These are phyloP conservation scores for Aspergillus candidus DNA, from an alignment of 2,329 filamentous ascomycete species.

Conservation along the genomic window DNA sequence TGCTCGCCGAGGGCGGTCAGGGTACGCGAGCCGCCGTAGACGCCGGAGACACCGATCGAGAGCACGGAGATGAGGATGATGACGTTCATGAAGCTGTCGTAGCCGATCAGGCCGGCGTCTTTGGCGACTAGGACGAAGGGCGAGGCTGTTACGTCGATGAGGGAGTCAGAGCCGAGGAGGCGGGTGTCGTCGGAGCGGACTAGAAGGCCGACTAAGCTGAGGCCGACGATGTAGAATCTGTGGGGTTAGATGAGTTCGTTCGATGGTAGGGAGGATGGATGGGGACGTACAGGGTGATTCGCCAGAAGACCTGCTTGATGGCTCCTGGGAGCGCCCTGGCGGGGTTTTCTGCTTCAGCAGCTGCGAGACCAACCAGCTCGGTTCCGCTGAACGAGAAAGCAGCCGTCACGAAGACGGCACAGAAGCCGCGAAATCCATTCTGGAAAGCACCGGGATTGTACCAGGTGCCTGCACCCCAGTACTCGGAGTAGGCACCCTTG, in stretches of 20 bases:
- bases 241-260: neutral
- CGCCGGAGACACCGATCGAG: constrained; percentile 54
- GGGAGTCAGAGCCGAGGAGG: constrained; percentile 36
- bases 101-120: constrained; percentile 53
- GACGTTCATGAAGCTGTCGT: constrained; percentile 62
- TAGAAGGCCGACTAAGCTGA: constrained; percentile 43
- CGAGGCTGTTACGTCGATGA: constrained; percentile 43
- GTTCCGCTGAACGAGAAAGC: constrained; percentile 55
- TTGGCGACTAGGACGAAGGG: constrained; percentile 63
- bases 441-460: constrained; percentile 38
- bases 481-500: constrained; percentile 35
- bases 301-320: constrained; percentile 48
- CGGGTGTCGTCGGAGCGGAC: constrained; percentile 36
- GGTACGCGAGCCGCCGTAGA: constrained; percentile 54
- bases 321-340: constrained; percentile 45
- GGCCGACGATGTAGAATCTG: constrained; percentile 43
- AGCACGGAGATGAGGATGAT: constrained; percentile 59
- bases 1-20: constrained; percentile 49
- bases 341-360: constrained; percentile 49
- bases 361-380: constrained; percentile 45
- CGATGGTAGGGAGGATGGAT: too few relatives aligned
- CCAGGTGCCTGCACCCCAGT: constrained; percentile 21
- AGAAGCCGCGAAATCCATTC: constrained; percentile 44
- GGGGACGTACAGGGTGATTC: constrained; percentile 36
- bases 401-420: constrained; percentile 51